Conservation (phyloP, 805 yeast genomes). For the Saccharomyces paradoxus region DNA sequence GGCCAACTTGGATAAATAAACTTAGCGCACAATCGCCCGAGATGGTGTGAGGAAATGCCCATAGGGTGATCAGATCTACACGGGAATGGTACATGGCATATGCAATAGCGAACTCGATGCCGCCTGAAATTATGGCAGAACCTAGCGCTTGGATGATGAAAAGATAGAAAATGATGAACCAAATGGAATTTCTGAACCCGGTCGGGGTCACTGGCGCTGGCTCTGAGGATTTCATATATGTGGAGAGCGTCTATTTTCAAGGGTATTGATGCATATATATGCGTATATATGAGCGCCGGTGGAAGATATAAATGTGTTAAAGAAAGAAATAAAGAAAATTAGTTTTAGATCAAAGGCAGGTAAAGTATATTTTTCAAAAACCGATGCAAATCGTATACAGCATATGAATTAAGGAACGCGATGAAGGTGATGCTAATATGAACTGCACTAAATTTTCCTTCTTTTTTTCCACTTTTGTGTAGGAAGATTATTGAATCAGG, state of each 20-base stretch:
- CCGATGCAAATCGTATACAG: background rate
- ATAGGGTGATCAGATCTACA: conserved; percentile 8
- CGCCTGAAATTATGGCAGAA: conserved; percentile 20
- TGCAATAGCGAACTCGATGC: conserved; percentile 22
- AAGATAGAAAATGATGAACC: conserved; percentile 1
- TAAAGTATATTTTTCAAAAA: background rate
- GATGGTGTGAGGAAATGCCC: conserved; percentile 25
- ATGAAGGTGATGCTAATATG: background rate
- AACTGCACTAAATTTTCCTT: background rate
- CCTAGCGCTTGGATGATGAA: conserved; percentile 13
- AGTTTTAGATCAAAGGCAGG: background rate
- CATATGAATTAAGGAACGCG: background rate
- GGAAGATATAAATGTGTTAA: background rate
- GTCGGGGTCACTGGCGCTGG: background rate
- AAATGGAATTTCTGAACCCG: background rate
- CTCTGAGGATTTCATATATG: background rate
- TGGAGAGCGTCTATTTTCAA: background rate
- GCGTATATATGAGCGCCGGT: background rate
- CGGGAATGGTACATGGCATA: conserved; percentile 20
- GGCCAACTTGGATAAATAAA: conserved; percentile 17
- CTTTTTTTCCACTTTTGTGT: background rate
- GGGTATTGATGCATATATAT: background rate
- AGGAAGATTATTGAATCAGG: background rate
- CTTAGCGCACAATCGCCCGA: conserved; percentile 23
- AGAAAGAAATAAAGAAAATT: background rate